Conservation (phyloP, 2,329 filamentous ascomycete genomes). For the Exophiala sp. region DNA sequence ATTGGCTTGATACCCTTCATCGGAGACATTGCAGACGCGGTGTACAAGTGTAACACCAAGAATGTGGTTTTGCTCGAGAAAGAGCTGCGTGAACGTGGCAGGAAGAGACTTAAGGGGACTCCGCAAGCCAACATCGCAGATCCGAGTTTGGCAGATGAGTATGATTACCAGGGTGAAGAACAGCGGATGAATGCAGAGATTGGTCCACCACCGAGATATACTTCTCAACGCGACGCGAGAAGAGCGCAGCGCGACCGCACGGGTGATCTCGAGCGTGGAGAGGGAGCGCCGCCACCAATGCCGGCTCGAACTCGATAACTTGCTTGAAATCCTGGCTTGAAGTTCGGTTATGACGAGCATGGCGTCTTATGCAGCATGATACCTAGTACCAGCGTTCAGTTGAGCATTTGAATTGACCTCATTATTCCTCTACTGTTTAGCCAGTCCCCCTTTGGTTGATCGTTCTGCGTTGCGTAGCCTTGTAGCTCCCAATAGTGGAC, state of each 20-base stretch:
- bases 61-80: conserved; percentile 46
- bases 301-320: conserved; percentile 22
- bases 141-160: conserved; percentile 33
- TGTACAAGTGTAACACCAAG: conserved; percentile 48
- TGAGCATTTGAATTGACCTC: neutral
- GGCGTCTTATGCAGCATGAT: neutral
- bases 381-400: neutral
- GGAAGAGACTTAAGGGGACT: conserved; percentile 32
- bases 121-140: conserved; percentile 32
- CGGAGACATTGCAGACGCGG: conserved; percentile 46
- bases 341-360: neutral
- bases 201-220: conserved; percentile 22
- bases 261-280: conserved; percentile 28
- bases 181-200: conserved; percentile 26
- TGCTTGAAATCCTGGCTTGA: neutral
- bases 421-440: too few species aligned
- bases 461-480: too few species aligned
- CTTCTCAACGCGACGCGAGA: conserved; percentile 28
- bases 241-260: conserved; percentile 29
- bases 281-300: conserved; percentile 16
- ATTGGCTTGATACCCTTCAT: conserved; percentile 52
- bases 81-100: conserved; percentile 41
- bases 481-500: too few species aligned
- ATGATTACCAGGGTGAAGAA: conserved; percentile 29
- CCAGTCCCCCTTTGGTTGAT: too few species aligned